phyloP scores from a whole-genome alignment of 2,329 filamentous ascomycete species.

The Colletotrichum godetiae region DNA sequence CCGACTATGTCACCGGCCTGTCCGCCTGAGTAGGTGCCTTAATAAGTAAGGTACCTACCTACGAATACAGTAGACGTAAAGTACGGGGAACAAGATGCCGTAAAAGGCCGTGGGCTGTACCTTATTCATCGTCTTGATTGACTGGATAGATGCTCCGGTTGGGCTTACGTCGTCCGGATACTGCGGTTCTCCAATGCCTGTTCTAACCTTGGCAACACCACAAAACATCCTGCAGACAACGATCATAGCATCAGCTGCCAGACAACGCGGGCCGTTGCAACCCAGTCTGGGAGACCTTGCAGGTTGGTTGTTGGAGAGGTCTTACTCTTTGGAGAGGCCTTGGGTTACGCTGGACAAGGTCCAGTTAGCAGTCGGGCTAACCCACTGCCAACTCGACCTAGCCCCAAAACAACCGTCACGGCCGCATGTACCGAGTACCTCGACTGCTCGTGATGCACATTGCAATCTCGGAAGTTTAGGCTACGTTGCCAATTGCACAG shows the following conservation, averaged over 20 bases:
- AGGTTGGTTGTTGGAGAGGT: background rate
- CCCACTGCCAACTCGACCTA: slow-evolving; percentile 32
- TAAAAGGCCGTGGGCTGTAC: background rate
- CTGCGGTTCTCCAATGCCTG: background rate
- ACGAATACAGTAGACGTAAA: too few relatives aligned
- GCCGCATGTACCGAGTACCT: slow-evolving; percentile 32
- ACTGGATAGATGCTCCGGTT: background rate
- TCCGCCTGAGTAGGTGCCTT: too few relatives aligned
- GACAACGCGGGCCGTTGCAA: slow-evolving; percentile 5
- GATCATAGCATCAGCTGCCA: background rate
- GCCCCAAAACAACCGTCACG: slow-evolving; percentile 30
- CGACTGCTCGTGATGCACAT: slow-evolving; percentile 22
- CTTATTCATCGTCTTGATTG: background rate
- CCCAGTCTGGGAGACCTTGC: too few relatives aligned
- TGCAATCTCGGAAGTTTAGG: slow-evolving; percentile 34
- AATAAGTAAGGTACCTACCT: too few relatives aligned
- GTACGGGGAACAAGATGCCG: background rate
- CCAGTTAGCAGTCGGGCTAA: slow-evolving; percentile 21
- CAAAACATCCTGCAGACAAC: background rate
- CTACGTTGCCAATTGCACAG: slow-evolving; percentile 32
- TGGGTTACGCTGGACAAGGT: slow-evolving; percentile 22
- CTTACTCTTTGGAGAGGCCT: background rate
- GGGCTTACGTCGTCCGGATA: background rate
- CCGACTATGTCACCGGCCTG: background rate
- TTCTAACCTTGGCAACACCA: background rate